Evolutionary conservation across 495 filamentous ascomycete species (phyloP).

Genomic region (Hyaloscypha hepaticicola): DNA sequence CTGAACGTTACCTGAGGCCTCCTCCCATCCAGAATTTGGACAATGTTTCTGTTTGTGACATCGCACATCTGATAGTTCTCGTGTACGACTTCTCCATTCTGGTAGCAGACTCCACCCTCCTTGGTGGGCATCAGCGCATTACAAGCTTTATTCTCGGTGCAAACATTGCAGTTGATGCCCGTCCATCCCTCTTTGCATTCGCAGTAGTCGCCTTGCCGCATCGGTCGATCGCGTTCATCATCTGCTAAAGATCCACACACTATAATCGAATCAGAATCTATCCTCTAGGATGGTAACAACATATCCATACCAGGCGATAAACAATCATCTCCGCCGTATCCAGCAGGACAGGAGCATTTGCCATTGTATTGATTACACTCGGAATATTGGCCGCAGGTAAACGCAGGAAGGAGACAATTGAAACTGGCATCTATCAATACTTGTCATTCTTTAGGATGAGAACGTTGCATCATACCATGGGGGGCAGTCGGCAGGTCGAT

Average conservation of each 20-base stretch:
- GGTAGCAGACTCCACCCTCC: conserved; percentile 84
- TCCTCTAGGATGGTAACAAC: not conserved
- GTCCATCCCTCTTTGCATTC: conserved; percentile 92
- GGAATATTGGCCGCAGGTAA: conserved; percentile 85
- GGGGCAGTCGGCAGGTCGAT: conserved; percentile 59
- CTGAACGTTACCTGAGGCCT: conserved; percentile 93
- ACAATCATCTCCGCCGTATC: conserved; percentile 93
- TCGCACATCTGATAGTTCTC: conserved; percentile 98
- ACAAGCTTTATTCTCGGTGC: conserved; percentile 77
- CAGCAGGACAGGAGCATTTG: conserved; percentile 86
- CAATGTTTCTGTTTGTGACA: conserved; percentile 90
- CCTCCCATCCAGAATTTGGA: conserved; percentile 76
- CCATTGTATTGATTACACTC: conserved; percentile 83
- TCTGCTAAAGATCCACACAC: conserved; percentile 86
- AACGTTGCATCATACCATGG: conserved; percentile 52
- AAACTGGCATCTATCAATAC: conserved; percentile 58
- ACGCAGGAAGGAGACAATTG: conserved; percentile 93
- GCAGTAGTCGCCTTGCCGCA: conserved; percentile 66
- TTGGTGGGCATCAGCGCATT: conserved; percentile 77
- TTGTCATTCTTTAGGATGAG: not conserved
- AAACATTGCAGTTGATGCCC: conserved; percentile 99
- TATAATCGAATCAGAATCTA: conserved; percentile 27
- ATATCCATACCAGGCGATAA: conserved; percentile 61
- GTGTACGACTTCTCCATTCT: conserved; percentile 83
- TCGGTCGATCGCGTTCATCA: conserved; percentile 64